phyloP scores from a whole-genome alignment of 2,329 filamentous ascomycete species.

The Ceratocystis smalleyi region DNA sequence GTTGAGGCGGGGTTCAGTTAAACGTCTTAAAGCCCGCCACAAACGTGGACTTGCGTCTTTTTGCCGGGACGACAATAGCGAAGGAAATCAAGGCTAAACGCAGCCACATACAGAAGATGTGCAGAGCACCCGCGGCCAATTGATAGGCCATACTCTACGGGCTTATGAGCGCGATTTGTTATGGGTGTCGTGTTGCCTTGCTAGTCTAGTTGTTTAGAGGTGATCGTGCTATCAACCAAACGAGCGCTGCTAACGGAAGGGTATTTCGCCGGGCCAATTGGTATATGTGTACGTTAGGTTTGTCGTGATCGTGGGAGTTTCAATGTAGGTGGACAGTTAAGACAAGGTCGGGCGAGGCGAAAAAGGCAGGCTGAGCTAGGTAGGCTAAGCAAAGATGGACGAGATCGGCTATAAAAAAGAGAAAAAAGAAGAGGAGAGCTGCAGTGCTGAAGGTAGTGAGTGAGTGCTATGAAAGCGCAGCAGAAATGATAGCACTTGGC shows the following conservation, averaged over 20 bases:
- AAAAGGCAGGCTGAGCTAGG: neutral
- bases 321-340: neutral
- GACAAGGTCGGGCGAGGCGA: too few species aligned
- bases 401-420: neutral
- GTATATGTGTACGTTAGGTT: neutral
- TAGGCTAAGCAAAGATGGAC: neutral
- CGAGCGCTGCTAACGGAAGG: neutral
- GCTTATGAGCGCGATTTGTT: neutral
- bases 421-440: neutral
- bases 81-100: neutral
- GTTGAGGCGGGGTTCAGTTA: neutral
- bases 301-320: neutral
- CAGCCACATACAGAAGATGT: conserved; percentile 16
- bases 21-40: neutral
- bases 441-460: too few species aligned
- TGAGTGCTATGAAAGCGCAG: too few species aligned
- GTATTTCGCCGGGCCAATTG: neutral
- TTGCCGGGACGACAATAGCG: neutral
- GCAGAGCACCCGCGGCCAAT: conserved; percentile 16
- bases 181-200: neutral
- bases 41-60: neutral
- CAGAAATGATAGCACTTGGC: too few species aligned
- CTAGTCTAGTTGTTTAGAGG: neutral
- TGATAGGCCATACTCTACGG: conserved; percentile 12
- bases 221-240: neutral